Conservation (phyloP, 495 filamentous ascomycete species). For the Podospora pseudopauciseta region DNA sequence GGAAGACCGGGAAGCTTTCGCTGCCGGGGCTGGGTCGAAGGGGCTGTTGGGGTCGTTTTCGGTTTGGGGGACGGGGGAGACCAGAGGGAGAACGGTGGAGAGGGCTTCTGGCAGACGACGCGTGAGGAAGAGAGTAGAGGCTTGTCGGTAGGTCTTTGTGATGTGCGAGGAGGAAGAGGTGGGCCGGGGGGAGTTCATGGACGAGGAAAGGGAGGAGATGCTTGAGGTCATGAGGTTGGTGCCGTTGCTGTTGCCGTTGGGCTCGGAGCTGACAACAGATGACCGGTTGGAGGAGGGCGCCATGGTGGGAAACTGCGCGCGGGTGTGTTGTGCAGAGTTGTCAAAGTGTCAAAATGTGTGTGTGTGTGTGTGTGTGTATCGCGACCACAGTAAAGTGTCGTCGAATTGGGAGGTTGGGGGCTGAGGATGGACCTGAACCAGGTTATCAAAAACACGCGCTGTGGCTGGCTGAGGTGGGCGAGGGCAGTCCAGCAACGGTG, state of each 20-base stretch:
- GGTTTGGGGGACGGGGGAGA: constrained; percentile 45
- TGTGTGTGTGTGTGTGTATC: neutral
- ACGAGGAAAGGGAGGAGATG: constrained; percentile 44
- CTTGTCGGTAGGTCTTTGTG: constrained; percentile 82
- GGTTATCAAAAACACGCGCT: neutral
- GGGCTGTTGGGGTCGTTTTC: constrained; percentile 34
- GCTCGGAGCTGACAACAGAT: constrained; percentile 14
- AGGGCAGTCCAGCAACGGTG: neutral
- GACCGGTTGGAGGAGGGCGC: constrained; percentile 34
- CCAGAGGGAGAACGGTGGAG: constrained; percentile 73
- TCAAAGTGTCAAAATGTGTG: neutral
- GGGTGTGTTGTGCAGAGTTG: constrained; percentile 3
- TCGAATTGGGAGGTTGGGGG: neutral
- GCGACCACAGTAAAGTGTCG: neutral
- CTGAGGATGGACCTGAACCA: neutral
- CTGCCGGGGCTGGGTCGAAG: constrained; percentile 61
- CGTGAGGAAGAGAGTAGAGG: constrained; percentile 86
- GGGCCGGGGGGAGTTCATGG: constrained; percentile 51
- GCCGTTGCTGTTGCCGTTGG: constrained; percentile 15
- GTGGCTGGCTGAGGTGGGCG: neutral
- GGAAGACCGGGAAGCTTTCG: constrained; percentile 66
- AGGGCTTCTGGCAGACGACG: constrained; percentile 86
- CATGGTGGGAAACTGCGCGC: constrained; percentile 22
- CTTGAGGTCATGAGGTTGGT: constrained; percentile 41
- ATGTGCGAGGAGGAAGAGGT: constrained; percentile 57